These are phyloP conservation scores for Hypericum perforatum DNA, from an alignment of 345 rosid species.

Conservation along the genomic window DNA sequence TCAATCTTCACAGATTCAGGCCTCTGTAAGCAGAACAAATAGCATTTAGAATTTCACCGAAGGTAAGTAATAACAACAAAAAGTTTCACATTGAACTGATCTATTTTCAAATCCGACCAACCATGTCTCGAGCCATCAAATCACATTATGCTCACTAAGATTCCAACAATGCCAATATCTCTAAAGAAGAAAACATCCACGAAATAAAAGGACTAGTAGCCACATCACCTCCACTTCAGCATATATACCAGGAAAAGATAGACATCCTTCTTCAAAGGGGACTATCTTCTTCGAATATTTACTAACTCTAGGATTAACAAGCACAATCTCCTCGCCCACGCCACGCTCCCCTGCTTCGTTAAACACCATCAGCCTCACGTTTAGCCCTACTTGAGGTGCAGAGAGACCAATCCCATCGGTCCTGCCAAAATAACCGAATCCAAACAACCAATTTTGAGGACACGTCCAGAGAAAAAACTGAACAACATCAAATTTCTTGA, in stretches of 20 bases:
- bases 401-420: constrained; percentile 95
- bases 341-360: constrained; percentile 67
- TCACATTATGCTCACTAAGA: too few species aligned
- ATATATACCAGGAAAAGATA: constrained; percentile 83
- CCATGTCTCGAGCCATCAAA: too few species aligned
- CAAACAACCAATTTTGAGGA: constrained; percentile 15
- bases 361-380: constrained; percentile 89
- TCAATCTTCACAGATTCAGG: constrained; percentile 87
- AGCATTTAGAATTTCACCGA: not conserved
- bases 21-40: constrained; percentile 41
- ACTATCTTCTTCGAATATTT: constrained; percentile 56
- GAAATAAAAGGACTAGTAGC: too few species aligned
- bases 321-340: constrained; percentile 82
- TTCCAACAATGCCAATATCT: too few species aligned
- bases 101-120: too few species aligned
- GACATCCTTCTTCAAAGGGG: constrained; percentile 73
- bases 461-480: constrained; percentile 15
- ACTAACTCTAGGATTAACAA: constrained; percentile 69
- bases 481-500: not conserved
- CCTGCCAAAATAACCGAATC: constrained; percentile 29
- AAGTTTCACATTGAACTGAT: too few species aligned
- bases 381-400: constrained; percentile 92
- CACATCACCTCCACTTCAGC: constrained; percentile 62
- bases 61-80: not conserved
- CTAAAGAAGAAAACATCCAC: too few species aligned